Percentiles rank a stretch among this genome's conserved stretches.
These are phyloP conservation scores for Paulownia fortunei DNA, from an alignment of 257 asterid species.

Conservation along the genomic window DNA sequence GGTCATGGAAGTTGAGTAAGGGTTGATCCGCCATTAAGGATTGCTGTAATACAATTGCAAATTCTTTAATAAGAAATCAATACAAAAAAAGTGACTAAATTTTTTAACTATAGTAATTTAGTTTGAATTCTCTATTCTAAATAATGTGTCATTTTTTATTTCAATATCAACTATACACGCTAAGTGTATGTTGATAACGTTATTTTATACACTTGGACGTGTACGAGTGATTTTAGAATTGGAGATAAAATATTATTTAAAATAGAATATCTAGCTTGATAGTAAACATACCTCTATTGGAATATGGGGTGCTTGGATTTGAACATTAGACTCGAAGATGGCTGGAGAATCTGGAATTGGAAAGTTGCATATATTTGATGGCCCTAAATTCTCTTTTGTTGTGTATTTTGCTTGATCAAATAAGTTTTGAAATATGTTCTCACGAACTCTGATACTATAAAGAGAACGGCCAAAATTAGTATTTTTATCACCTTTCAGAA, in stretches of 20 bases:
- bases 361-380: conserved; percentile 5
- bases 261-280: too few relatives aligned
- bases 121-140: too few relatives aligned
- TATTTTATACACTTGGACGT: too few relatives aligned
- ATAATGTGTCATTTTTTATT: too few relatives aligned
- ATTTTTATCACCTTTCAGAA: too few relatives aligned
- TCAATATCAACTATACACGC: too few relatives aligned
- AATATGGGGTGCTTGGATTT: neutral
- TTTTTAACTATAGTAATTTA: neutral
- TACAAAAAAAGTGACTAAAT: neutral
- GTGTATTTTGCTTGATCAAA: conserved; percentile 30
- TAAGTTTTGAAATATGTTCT: conserved; percentile 32
- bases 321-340: conserved; percentile 16
- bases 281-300: conserved; percentile 34
- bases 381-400: conserved; percentile 13
- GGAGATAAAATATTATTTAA: too few relatives aligned
- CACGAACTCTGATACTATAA: conserved; percentile 38
- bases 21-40: conserved; percentile 31
- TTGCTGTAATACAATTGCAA: conserved; percentile 32
- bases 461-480: neutral
- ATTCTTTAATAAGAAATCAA: neutral
- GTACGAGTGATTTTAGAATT: too few relatives aligned
- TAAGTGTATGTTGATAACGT: too few relatives aligned
- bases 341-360: conserved; percentile 21
- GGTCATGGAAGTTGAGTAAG: conserved; percentile 21